Evolutionary conservation across 2,329 filamentous ascomycete genomes (phyloP), one percentile per base, ranked within the genome.

Genomic region (Hymenoscyphus fructigenus): DNA sequence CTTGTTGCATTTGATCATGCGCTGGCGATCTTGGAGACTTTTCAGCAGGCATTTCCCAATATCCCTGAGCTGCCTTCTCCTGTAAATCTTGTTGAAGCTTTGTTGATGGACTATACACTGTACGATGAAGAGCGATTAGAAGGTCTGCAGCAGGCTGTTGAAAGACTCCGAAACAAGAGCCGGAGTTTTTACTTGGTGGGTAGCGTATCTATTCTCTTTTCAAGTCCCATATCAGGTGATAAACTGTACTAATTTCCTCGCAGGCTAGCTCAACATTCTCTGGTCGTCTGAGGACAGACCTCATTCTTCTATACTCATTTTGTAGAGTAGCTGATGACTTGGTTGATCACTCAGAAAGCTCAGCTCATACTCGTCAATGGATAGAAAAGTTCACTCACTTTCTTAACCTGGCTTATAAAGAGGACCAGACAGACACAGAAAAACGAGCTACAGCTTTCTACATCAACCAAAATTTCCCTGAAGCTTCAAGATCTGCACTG

Each of bases 271-370:
- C 87, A 0, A 84, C 87, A 0, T 92, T 93, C 68, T 82, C 85
- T 47, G 89, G 89, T 1, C 83, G 86, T 28, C 78, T 92, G 7
- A 83, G 89, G 5, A 86, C 89, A 34, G 89, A 92, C 69, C 74
- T 92, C 14, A 82, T 91, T 29, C 76, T 90, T 1, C 77, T 92
- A 77, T 85, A 73, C 72, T 90, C 88, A 0, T 92, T 91, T 73
- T 92, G 90, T 70, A 83, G 90, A 12, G 84, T 91, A 10, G 88
- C 88, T 1, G 90, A 92, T 73, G 89, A 92, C 70, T 79, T 92
- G 4, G 84, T 92, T 9, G 90, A 92, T 69, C 84, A 91, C 65
- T 84, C 89, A 0, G 70, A 77, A 1, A 81, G 80, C 1, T 73
- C 79, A 0, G 72, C 78, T 0, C 84, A 88, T 69, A 86, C 88